These are phyloP conservation scores for Porodaedalea pini DNA, from an alignment of 1,284 basidiomycete species.

Conservation along the genomic window DNA sequence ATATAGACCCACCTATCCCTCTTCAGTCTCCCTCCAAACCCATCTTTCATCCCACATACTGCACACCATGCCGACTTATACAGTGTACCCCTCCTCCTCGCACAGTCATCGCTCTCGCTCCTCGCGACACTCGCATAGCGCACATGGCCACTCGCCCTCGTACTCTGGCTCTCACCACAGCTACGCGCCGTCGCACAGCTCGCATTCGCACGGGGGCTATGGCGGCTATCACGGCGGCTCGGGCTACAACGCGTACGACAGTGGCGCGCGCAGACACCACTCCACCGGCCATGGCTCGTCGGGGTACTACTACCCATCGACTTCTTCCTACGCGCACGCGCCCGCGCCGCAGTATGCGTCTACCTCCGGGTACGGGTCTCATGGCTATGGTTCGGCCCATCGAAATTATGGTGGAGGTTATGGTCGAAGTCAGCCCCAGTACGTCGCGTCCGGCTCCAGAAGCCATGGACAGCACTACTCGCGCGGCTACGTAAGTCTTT, in stretches of 20 bases:
- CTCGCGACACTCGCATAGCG: conserved; percentile 8
- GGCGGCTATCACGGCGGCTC: not conserved
- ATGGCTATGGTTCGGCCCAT: not conserved
- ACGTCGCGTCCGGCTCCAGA: not conserved
- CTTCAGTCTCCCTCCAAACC: not conserved
- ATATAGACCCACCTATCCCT: conserved; percentile 1
- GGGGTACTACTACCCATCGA: conserved; percentile 12
- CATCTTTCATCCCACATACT: not conserved
- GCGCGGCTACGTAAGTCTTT: not conserved
- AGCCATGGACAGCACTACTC: not conserved
- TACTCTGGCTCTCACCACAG: conserved; percentile 5
- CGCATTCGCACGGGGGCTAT: not conserved
- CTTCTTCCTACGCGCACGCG: conserved; percentile 6
- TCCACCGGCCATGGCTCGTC: conserved; percentile 9
- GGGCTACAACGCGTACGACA: conserved; percentile 1
- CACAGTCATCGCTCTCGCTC: conserved; percentile 8
- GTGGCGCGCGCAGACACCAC: conserved; percentile 1
- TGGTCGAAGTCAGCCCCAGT: not conserved
- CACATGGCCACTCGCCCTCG: conserved; percentile 9
- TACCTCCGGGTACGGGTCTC: not conserved
- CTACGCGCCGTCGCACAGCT: conserved; percentile 3
- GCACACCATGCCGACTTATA: conserved; percentile 12
- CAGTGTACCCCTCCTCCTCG: conserved; percentile 10
- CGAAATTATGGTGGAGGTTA: not conserved
- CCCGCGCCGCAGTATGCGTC: not conserved